phyloP scores from a whole-genome alignment of 2,329 filamentous ascomycete genomes.

The Fusarium denticulatum region DNA sequence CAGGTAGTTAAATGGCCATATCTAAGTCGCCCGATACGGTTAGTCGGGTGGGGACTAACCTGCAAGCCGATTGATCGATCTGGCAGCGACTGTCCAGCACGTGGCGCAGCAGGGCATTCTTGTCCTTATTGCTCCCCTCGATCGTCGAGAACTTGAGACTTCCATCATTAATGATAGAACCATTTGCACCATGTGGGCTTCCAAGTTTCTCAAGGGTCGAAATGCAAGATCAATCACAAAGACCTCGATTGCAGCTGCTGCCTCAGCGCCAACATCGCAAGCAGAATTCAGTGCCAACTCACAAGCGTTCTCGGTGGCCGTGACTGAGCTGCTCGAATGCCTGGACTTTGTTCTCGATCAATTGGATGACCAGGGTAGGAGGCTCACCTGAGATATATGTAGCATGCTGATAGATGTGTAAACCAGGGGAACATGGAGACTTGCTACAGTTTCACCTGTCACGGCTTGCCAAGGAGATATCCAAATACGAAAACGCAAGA shows the following conservation, averaged over 20 bases:
- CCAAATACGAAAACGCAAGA: conserved; percentile 33
- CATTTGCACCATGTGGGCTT: background rate
- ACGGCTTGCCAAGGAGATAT: conserved; percentile 32
- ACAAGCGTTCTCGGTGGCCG: conserved; percentile 31
- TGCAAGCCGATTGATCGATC: background rate
- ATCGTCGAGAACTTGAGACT: too few relatives aligned
- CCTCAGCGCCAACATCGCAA: background rate
- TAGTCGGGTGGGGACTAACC: too few relatives aligned
- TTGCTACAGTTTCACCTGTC: conserved; percentile 35
- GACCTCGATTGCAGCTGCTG: background rate
- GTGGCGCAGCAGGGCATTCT: background rate
- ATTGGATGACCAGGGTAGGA: conserved; percentile 28
- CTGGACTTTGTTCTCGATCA: conserved; percentile 40
- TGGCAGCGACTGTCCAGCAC: background rate
- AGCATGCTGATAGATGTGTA: rapidly evolving
- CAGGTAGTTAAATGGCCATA: too few relatives aligned
- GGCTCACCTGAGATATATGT: rapidly evolving
- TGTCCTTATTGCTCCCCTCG: too few relatives aligned
- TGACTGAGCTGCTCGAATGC: conserved; percentile 31
- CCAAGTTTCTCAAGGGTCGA: background rate
- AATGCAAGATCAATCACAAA: background rate
- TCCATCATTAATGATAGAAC: too few relatives aligned
- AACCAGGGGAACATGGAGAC: conserved; percentile 33
- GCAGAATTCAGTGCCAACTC: conserved; percentile 33
- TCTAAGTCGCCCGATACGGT: too few relatives aligned